phyloP scores from a whole-genome alignment of 192 early-diverging fungal species.

The Coemansia sp. region DNA sequence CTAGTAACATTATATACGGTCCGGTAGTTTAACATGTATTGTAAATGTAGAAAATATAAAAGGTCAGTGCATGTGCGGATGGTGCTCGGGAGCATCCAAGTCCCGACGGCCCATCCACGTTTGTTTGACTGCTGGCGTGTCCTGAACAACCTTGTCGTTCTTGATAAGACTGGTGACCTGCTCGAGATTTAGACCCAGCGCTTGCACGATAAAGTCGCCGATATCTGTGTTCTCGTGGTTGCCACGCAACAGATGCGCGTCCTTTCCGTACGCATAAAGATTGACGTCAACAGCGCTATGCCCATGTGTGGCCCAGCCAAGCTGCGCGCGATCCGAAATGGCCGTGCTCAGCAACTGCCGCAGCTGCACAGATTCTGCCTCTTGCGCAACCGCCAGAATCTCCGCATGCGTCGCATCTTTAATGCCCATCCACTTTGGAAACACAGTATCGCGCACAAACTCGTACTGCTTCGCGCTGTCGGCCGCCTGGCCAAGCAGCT shows the following conservation, averaged over 20 bases:
- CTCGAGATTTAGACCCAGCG: slow-evolving; percentile 64
- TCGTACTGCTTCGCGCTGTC: slow-evolving; percentile 18
- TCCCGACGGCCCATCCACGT: slow-evolving; percentile 47
- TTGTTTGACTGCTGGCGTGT: slow-evolving; percentile 26
- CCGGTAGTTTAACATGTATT: not conserved
- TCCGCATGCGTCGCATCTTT: slow-evolving; percentile 68
- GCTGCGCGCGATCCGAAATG: slow-evolving; percentile 58
- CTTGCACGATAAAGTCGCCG: slow-evolving; percentile 66
- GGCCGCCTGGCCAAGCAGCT: slow-evolving; percentile 24
- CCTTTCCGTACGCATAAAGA: slow-evolving; percentile 78
- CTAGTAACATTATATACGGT: no score
- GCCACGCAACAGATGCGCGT: slow-evolving; percentile 62
- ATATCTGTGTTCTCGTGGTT: slow-evolving; percentile 90
- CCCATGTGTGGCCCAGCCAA: slow-evolving; percentile 86
- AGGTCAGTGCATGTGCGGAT: slow-evolving; percentile 18
- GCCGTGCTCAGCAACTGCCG: slow-evolving; percentile 56
- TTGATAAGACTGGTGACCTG: slow-evolving; percentile 61
- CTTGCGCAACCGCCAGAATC: slow-evolving; percentile 48
- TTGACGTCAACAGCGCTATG: slow-evolving; percentile 97
- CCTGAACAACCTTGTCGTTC: slow-evolving; percentile 36
- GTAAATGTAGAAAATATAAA: not conserved
- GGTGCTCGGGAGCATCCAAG: slow-evolving; percentile 47
- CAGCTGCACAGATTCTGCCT: slow-evolving; percentile 38
- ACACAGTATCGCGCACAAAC: slow-evolving; percentile 60
- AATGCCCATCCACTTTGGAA: slow-evolving; percentile 69